phyloP scores from a whole-genome alignment of 1,139 yeast genomes.

The Pichia terricola region DNA sequence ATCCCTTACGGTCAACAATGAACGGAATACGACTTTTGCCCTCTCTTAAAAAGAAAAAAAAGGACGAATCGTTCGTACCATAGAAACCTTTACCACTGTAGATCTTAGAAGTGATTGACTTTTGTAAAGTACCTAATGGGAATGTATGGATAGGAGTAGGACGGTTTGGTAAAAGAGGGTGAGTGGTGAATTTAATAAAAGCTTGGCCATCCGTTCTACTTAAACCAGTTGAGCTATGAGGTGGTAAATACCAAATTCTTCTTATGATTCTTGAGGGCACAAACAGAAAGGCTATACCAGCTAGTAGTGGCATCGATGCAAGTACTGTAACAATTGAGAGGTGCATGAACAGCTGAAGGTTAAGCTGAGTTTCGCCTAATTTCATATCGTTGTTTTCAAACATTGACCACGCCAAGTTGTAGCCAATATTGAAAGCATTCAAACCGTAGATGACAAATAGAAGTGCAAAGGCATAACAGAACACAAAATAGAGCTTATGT shows the following conservation, averaged over 20 bases:
- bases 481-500: slow-evolving; percentile 63
- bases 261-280: slow-evolving; percentile 64
- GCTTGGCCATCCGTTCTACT: slow-evolving; percentile 27
- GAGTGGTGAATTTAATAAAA: slow-evolving; percentile 57
- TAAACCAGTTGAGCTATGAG: slow-evolving; percentile 6
- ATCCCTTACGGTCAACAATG: slow-evolving; percentile 77
- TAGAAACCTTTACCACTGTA: slow-evolving; percentile 85
- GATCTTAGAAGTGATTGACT: slow-evolving; percentile 56
- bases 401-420: slow-evolving; percentile 43
- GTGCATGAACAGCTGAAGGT: slow-evolving; percentile 19
- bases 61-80: slow-evolving; percentile 71
- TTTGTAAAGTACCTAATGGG: slow-evolving; percentile 45
- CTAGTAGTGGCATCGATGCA: slow-evolving; percentile 31
- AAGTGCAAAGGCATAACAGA: slow-evolving; percentile 60
- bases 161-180: slow-evolving; percentile 65
- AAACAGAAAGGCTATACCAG: slow-evolving; percentile 34
- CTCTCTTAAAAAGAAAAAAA: slow-evolving; percentile 66
- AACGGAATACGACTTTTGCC: slow-evolving; percentile 48
- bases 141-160: slow-evolving; percentile 69
- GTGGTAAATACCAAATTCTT: slow-evolving; percentile 68
- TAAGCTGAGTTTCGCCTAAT: slow-evolving; percentile 20
- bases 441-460: slow-evolving; percentile 61
- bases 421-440: slow-evolving; percentile 49
- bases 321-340: slow-evolving; percentile 36
- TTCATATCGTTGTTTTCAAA: slow-evolving; percentile 51